Percentiles rank a stretch among this genome's conserved stretches.
phyloP scores from a whole-genome alignment of 306 rosid genomes.

The Lupinus albus region DNA sequence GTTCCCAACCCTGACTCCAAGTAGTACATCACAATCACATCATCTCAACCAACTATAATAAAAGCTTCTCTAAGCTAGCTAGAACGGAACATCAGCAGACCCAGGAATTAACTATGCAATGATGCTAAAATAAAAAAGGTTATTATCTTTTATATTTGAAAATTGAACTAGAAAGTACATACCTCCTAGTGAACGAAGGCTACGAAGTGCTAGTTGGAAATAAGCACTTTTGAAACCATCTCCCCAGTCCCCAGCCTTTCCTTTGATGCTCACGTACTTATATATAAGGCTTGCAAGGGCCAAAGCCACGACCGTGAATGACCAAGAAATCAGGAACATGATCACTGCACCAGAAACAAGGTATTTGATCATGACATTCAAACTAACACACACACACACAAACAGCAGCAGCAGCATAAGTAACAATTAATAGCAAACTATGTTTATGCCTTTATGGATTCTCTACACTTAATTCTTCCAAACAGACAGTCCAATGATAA shows the following conservation, averaged over 20 bases:
- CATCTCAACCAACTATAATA: conserved; percentile 2
- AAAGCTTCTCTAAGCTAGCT: conserved; percentile 17
- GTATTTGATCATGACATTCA: conserved; percentile 29
- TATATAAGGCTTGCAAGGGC: conserved; percentile 97
- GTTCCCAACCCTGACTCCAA: background rate
- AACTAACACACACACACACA: conserved; percentile 7
- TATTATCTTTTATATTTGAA: conserved; percentile 6
- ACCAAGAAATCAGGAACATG: conserved; percentile 99
- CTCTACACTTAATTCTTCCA: background rate
- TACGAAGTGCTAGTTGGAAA: conserved; percentile 97
- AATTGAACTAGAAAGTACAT: conserved; percentile 33
- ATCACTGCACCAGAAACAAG: conserved; percentile 72
- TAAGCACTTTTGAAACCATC: conserved; percentile 99
- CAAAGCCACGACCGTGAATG: conserved; percentile 89
- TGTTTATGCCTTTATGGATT: conserved; percentile 2
- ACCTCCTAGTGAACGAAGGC: conserved; percentile 99
- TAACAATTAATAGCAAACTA: conserved; percentile 7
- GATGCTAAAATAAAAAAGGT: conserved; percentile 26
- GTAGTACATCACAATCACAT: background rate
- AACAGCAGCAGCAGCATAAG: background rate
- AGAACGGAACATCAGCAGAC: background rate
- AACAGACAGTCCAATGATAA: background rate
- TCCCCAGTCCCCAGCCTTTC: conserved; percentile 99
- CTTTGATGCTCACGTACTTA: conserved; percentile 90
- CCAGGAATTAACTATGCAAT: background rate